phyloP scores from a whole-genome alignment of 257 asterid species.

The Solanum infundibuliforme region DNA sequence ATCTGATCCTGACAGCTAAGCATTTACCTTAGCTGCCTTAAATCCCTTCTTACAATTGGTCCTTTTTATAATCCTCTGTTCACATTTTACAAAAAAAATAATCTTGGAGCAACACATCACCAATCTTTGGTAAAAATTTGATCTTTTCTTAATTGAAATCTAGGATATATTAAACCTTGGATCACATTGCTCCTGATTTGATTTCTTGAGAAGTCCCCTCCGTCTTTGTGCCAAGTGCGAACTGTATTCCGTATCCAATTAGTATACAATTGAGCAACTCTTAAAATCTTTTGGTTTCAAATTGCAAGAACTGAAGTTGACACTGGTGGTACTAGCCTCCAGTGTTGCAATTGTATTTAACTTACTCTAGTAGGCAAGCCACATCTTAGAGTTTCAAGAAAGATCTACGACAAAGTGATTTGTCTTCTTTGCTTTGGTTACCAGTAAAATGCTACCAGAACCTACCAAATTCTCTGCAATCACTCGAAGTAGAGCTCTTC shows the following conservation, averaged over 20 bases:
- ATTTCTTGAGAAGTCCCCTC: background rate
- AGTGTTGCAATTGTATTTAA: background rate
- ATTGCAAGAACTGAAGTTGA: background rate
- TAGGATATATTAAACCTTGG: background rate
- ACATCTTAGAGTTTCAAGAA: background rate
- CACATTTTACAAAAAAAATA: background rate
- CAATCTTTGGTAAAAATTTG: background rate
- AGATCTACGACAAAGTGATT: background rate
- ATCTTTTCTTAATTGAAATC: background rate
- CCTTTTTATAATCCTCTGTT: background rate
- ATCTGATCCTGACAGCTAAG: background rate
- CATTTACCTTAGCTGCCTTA: background rate
- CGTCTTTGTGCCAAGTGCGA: background rate
- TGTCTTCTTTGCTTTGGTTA: background rate
- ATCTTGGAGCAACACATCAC: background rate
- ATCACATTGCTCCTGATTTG: background rate
- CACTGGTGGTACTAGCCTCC: background rate
- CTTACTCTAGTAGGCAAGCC: background rate
- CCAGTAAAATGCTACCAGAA: background rate
- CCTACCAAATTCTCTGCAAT: background rate
- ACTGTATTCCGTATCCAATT: background rate
- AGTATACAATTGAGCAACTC: background rate
- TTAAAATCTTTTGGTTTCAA: background rate
- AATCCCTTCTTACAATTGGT: background rate
- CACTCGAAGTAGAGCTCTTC: background rate